Percentiles rank a stretch among this genome's conserved stretches.
Evolutionary conservation across 768 basidiomycete species (phyloP).

Genomic region (Pleurotus sapidus): DNA sequence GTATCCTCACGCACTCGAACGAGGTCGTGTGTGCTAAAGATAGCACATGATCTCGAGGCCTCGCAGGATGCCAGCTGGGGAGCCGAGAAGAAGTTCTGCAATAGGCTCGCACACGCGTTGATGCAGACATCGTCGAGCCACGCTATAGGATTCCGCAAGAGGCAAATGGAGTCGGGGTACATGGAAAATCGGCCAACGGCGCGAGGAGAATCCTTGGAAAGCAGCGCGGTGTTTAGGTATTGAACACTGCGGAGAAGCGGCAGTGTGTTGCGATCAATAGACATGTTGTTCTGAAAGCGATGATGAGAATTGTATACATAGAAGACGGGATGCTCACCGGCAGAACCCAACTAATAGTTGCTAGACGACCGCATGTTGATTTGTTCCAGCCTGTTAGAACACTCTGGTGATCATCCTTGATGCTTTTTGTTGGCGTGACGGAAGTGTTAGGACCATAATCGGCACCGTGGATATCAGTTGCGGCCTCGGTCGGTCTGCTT

Average conservation of each 20-base stretch:
- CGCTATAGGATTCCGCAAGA: not conserved
- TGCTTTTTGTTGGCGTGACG: no score
- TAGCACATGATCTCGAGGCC: not conserved
- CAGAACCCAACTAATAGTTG: not conserved
- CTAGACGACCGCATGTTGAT: not conserved
- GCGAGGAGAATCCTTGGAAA: not conserved
- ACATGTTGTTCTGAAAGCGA: no score
- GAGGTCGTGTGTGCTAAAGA: slow-evolving; percentile 20
- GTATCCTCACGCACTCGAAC: slow-evolving; percentile 11
- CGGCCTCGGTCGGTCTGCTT: not conserved
- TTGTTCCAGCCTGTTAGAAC: no score
- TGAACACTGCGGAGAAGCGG: no score
- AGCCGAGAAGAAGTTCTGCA: slow-evolving; percentile 9
- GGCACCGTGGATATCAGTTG: no score
- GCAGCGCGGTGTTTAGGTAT: slow-evolving; percentile 8
- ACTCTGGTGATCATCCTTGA: no score
- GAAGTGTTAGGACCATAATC: no score
- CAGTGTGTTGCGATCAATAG: no score
- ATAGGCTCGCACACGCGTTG: slow-evolving; percentile 18
- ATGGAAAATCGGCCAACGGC: slow-evolving; percentile 8
- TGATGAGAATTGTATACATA: no score
- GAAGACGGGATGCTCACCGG: no score
- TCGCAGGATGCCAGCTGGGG: not conserved
- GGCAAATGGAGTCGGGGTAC: slow-evolving; percentile 9
- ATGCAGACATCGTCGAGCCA: slow-evolving; percentile 23